Evolutionary conservation across 2,329 filamentous ascomycete genomes (phyloP), one percentile per base, ranked within the genome.

Genomic region (Aspergillus carbonarius): DNA sequence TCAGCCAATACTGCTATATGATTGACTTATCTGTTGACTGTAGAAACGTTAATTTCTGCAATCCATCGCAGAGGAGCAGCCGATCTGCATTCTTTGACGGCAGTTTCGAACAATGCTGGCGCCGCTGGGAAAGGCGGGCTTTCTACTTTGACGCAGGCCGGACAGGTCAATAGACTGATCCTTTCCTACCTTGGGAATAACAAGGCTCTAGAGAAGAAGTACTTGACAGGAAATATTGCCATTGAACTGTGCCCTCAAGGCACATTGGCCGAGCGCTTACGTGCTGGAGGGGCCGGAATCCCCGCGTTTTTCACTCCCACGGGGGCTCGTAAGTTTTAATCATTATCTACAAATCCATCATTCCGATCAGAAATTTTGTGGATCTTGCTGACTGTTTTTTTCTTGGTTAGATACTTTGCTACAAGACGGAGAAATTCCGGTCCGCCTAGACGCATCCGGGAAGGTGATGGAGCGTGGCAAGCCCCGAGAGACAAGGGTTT

Each of bases 361-460:
- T 25, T 10, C 7, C 46, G 49, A 49, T 54, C 46, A 52, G 7
- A 23, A 23, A n/a, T 3, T n/a, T 40, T 32, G 39, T 18, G 6
- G 2, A 15, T 47, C 15, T 48, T n/a, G 5, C 15, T 58, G 10
- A 39, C 9, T 20, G 34, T 30, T n/a, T n/a, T 37, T 5, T 6
- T n/a, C 12, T 30, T 32, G 2, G n/a, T 48, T 48, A 74, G 73
- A 72, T 46, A 77, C 74, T 0, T 69, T 71, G 32, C 70, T 76
- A 7, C 72, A 77, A 44, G 70, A 74, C n/a, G 75, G 75, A 15
- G 69, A 74, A 47, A 76, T 77, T 9, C 75, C 91, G 84, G 74
- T 96, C 90, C 75, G 93, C 76, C 76, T 93, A 86, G 78, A 96
- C 91, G 68, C 92, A 81, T 77, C 96, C 86, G 64, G 93, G 88